Conservation (phyloP, 2,329 filamentous ascomycete genomes). For the Aspergillus sergii region DNA sequence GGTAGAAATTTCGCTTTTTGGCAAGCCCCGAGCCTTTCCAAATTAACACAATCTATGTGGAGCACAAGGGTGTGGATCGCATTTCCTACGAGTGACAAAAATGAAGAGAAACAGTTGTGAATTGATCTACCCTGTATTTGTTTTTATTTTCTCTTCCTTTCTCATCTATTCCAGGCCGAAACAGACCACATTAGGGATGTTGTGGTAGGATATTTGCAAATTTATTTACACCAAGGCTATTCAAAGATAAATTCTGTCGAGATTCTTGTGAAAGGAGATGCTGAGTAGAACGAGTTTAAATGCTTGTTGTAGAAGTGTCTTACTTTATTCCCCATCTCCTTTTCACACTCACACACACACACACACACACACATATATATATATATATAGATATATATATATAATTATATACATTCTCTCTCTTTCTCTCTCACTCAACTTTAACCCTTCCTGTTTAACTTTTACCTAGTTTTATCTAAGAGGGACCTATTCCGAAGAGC, state of each 20-base stretch:
- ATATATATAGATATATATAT: not conserved
- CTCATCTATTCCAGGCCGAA: not conserved
- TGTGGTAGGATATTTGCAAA: not conserved
- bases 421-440: conserved; percentile 5
- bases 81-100: conserved; percentile 18
- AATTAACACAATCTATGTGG: conserved; percentile 28
- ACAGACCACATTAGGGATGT: not conserved
- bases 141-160: not conserved
- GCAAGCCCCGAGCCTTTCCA: conserved; percentile 23
- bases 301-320: not conserved
- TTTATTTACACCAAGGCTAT: not conserved
- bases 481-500: conserved; percentile 9
- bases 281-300: not conserved
- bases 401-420: not conserved
- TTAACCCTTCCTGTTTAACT: conserved; percentile 2
- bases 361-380: too few species aligned
- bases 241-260: not conserved
- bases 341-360: not conserved
- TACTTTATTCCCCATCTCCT: not conserved
- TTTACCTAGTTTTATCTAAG: conserved; percentile 2
- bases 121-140: not conserved
- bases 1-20: conserved; percentile 19
- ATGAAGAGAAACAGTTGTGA: not conserved
- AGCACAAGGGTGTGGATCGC: conserved; percentile 26
- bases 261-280: not conserved